Percentiles rank a stretch among this genome's conserved stretches.
Evolutionary conservation across 1,284 basidiomycete species (phyloP).

Genomic region (Ustilago nuda): DNA sequence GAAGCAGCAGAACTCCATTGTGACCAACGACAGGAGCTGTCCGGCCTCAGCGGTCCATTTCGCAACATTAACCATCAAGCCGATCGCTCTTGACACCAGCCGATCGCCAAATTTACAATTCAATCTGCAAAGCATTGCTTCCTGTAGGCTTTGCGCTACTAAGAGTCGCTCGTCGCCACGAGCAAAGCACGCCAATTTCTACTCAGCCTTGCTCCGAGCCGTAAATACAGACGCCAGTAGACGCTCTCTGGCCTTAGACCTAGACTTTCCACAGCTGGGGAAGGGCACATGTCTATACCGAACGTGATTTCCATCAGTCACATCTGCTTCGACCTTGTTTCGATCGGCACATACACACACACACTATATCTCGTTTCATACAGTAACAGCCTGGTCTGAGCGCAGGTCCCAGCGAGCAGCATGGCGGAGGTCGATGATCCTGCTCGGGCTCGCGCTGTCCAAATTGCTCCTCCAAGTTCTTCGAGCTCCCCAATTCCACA

Average conservation of each 20-base stretch:
- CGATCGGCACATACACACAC: not conserved
- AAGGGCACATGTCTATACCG: constrained; percentile 29
- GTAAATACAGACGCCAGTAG: constrained; percentile 12
- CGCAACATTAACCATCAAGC: not conserved
- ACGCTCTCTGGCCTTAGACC: constrained; percentile 27
- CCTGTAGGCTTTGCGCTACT: not conserved
- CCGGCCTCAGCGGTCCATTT: not conserved
- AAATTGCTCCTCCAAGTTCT: not conserved
- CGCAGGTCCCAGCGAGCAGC: not conserved
- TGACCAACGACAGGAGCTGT: not conserved
- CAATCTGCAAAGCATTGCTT: not conserved
- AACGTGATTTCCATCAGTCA: not conserved
- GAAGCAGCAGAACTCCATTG: not conserved
- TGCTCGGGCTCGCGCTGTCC: constrained; percentile 14
- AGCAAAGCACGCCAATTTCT: not conserved
- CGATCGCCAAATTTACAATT: not conserved
- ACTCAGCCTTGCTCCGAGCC: not conserved
- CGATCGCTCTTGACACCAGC: not conserved
- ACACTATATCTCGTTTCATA: not conserved
- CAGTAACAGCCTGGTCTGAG: not conserved
- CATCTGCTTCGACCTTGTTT: not conserved
- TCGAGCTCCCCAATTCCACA: constrained; percentile 8
- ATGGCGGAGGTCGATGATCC: constrained; percentile 20
- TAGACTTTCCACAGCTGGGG: constrained; percentile 27
- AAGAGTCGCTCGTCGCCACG: not conserved